phyloP scores from a whole-genome alignment of 208 protist species.

The Porcisia hertigi region DNA sequence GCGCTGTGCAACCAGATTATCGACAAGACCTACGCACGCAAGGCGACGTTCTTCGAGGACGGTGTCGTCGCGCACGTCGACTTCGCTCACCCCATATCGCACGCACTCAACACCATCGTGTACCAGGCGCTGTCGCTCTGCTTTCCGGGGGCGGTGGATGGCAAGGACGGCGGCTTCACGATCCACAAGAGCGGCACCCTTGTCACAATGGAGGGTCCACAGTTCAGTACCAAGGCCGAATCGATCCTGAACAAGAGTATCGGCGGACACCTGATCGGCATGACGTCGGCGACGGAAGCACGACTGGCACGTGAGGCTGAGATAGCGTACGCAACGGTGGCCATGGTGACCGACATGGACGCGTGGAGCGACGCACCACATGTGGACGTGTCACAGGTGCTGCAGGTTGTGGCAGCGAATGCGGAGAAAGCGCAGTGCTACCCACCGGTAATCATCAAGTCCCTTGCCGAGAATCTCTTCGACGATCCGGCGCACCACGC shows the following conservation, averaged over 20 bases:
- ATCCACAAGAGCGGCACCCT: constrained; percentile 64
- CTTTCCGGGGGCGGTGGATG: constrained; percentile 38
- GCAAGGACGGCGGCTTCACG: constrained; percentile 31
- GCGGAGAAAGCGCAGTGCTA: constrained; percentile 70
- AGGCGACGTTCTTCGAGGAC: constrained; percentile 84
- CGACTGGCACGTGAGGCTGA: constrained; percentile 92
- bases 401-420: constrained; percentile 62
- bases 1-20: constrained; percentile 90
- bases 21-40: constrained; percentile 74
- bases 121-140: constrained; percentile 38
- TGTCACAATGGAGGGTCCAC: constrained; percentile 93
- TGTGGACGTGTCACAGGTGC: constrained; percentile 63
- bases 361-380: constrained; percentile 85
- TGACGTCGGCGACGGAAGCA: constrained; percentile 92
- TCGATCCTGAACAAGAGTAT: constrained; percentile 74
- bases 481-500: constrained; percentile 66
- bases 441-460: constrained; percentile 45
- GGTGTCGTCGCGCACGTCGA: constrained; percentile 83
- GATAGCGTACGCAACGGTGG: constrained; percentile 85
- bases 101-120: constrained; percentile 39
- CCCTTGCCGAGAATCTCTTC: constrained; percentile 29
- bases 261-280: constrained; percentile 90
- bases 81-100: constrained; percentile 83
- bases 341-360: constrained; percentile 95
- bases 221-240: constrained; percentile 91